Evolutionary conservation across 78 protist genomes (phyloP), one percentile per base, ranked within the genome.

Genomic region (Isochrysis galbana): DNA sequence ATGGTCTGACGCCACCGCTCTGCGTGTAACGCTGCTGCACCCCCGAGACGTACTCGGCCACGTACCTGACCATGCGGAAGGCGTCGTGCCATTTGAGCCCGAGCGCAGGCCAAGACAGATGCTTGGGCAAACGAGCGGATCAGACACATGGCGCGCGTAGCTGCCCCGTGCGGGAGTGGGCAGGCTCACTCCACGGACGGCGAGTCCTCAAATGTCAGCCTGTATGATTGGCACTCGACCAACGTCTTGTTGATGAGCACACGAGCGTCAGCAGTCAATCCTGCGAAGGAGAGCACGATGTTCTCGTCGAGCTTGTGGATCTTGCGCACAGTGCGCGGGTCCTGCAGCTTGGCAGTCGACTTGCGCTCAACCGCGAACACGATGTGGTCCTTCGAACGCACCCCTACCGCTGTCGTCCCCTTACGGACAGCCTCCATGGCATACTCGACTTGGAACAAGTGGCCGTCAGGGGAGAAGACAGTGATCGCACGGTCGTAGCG

Each of bases 401-500:
- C 98, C 46, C 98, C 99, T 21, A 98, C 99, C 34, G 99, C 99
- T 0, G 98, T 95, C 0, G 98, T 94, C 7, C 99, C 99, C 93
- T 97, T 96, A 84, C 97, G 89, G n/a, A 99, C 99, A 0, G 99
- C 99, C 90, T 99, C 99, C 91, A 97, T 83, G 29, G 99, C 99
- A 91, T 99, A 99, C 94, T 98, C 99, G 44, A 26, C n/a, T 89
- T 94, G 96, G 78, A 95, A 92, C 22, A 98, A 94, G 86, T 98
- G 99, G 42, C 99, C 99, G 96, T 99, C 99, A 46, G 99, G 99
- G 45, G 99, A 97, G 95, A 99, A 99, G 44, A 99, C 99, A 26
- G 99, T 99, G 74, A 99, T 95, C 11, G 99, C 99, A 46, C 99
- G 36, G 41, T 70, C 80, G 41, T 70, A 70, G 11, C 41, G 80